Evolutionary conservation across 768 basidiomycete genomes (phyloP).

Genomic region (Astraeus odoratus): DNA sequence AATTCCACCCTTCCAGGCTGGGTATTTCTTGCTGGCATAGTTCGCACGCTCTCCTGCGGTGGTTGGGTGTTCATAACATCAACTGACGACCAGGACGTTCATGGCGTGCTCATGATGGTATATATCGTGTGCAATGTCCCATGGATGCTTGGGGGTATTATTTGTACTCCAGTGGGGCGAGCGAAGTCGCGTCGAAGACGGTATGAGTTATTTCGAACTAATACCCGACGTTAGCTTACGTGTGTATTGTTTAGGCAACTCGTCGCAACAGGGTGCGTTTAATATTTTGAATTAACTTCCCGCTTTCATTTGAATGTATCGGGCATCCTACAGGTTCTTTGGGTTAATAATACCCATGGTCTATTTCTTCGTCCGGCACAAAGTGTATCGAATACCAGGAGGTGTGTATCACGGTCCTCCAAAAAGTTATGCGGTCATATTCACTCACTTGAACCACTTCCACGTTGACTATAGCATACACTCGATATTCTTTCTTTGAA

Average conservation of each 20-base stretch:
- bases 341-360: constrained; percentile 61
- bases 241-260: constrained; percentile 33
- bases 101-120: constrained; percentile 83
- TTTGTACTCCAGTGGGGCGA: constrained; percentile 41
- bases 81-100: constrained; percentile 72
- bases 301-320: not conserved
- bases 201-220: constrained; percentile 28
- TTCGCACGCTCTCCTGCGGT: constrained; percentile 76
- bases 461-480: constrained; percentile 55
- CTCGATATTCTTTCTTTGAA: constrained; percentile 79
- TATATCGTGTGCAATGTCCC: constrained; percentile 83
- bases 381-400: constrained; percentile 70
- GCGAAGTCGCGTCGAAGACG: constrained; percentile 41
- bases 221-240: constrained; percentile 1
- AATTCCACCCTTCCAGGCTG: constrained; percentile 40
- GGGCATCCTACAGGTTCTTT: constrained; percentile 54
- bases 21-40: constrained; percentile 54
- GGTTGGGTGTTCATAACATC: constrained; percentile 93
- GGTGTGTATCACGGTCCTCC: constrained; percentile 42
- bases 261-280: constrained; percentile 50
- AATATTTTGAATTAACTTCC: too few species aligned
- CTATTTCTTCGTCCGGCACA: constrained; percentile 84
- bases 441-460: not conserved
- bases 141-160: constrained; percentile 77
- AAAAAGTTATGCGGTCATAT: not conserved